Percentiles rank a stretch among this genome's conserved stretches.
These are phyloP conservation scores for Rhododendron griersonianum DNA, from an alignment of 148 eudicot genomes.

Conservation along the genomic window DNA sequence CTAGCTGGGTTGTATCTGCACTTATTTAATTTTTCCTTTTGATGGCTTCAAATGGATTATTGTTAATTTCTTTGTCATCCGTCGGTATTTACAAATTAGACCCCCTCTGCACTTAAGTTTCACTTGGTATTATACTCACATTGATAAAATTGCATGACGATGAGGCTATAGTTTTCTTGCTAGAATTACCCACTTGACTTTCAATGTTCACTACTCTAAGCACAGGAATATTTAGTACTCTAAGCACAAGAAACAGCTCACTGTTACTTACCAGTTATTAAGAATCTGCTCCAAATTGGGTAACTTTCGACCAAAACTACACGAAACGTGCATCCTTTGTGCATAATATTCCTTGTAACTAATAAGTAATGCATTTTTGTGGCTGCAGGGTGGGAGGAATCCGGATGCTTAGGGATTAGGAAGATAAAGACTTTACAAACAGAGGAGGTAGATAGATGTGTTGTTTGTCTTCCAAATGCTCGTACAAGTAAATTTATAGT, in stretches of 20 bases:
- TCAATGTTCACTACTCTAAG: not conserved
- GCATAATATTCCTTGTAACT: no score
- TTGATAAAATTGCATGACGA: not conserved
- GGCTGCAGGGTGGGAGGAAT: not conserved
- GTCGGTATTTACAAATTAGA: not conserved
- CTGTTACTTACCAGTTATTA: not conserved
- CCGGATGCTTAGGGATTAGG: not conserved
- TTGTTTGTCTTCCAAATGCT: not conserved
- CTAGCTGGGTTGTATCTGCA: not conserved
- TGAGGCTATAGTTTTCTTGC: not conserved
- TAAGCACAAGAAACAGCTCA: not conserved
- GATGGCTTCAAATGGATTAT: not conserved
- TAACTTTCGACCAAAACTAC: not conserved
- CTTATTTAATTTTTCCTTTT: not conserved
- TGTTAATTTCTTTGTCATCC: not conserved
- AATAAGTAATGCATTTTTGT: not conserved
- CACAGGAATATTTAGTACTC: not conserved
- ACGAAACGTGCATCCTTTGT: not conserved
- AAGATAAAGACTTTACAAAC: not conserved
- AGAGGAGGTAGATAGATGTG: not conserved
- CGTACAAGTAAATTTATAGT: not conserved
- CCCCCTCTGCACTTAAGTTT: not conserved
- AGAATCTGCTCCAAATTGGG: not conserved
- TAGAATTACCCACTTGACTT: not conserved
- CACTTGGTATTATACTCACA: not conserved